Base-by-base conservation (phyloP, 2,329 filamentous ascomycete genomes). In the Hymenoscyphus repandus region DNA sequence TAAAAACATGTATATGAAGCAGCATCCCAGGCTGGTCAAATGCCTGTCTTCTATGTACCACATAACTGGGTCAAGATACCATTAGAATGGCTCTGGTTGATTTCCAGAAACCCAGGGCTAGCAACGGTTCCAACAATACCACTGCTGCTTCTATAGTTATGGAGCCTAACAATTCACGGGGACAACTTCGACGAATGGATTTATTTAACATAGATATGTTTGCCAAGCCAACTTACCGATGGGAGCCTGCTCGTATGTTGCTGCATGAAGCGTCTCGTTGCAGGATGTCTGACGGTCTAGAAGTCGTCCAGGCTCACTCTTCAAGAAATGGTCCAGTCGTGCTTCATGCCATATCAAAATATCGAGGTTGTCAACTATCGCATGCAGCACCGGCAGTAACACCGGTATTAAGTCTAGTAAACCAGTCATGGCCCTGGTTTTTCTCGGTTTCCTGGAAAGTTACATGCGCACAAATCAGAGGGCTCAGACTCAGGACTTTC, bases 191-290 rank as follows among this genome's bases (percentile, higher is more conserved):
- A 27, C 22, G 22, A 27, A 7, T 7, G 22, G 22, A 27, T 27
- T 7, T 4, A 27, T 27, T 27, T 27, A 7, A 4, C 4, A 27
- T 27, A 4, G 22, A 27, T 27, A 7, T 27, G 22, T 27, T 27
- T 4, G 22, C 22, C 22, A 27, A 27, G 22, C 22, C 22, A 27
- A 7, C 33, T 10, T 17, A 3, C 31, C 17, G 15, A 12, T 27
- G 30, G 18, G 31, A 72, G 74, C 56, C 72, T 68, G 67, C 22
- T 27, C 22, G n/a, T n/a, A n/a, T n/a, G n/a, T n/a, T n/a, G n/a
- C n/a, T 27, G 22, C 22, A 7, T 27, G 22, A 27, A 27, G 22
- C 7, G 22, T 27, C 22, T n/a, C n/a, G n/a, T n/a, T n/a, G n/a
- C n/a, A n/a, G n/a, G n/a, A 7, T 27, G 22, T 4, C 22, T 4